Base-by-base conservation (phyloP, 805 yeast species). In the Candida taoyuanica region DNA sequence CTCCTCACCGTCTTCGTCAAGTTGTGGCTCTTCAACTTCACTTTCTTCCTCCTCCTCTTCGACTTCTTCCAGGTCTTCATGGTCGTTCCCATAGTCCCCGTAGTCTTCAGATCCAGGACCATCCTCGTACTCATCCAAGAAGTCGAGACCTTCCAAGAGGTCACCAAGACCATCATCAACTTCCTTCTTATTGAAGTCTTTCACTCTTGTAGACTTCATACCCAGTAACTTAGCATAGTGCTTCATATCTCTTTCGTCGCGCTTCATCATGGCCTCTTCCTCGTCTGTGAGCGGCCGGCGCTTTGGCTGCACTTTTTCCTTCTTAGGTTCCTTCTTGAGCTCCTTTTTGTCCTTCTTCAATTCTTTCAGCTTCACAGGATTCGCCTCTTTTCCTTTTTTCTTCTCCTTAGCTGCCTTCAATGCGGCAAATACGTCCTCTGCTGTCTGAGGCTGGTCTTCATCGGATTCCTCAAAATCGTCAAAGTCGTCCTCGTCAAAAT, bases 151-250 rank as follows among this genome's bases (percentile, higher is more conserved):
- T 37, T 85, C 95, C 5, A 88, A 63, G 17, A 88, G 56, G n/a
- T 88, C 94, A 32, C 85, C 95, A 33, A 88, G 67, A 2, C 81
- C 74, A 59, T 87, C 96, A 53, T 82, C 84, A 12, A 78, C 87
- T 27, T 72, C 79, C 1, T 54, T 54, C 28, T 71, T 79, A 4
- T 55, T 55, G 42, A 58, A 45, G 72, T 73, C 58, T 27, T 69
- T 61, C 33, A 81, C 64, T 13, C 67, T 68, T 38, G 69, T 71
- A 0, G 77, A 74, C 46, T 78, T 78, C 49, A 85, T 58, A 1
- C 94, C 94, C 8, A 89, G 66, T 52, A 84, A 81, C 46, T 81
- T 82, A 4, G 96, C 89, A 58, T 87, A 89, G 54, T 81, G 86
- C 30, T 73, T 76, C 62, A 85, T 79, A 37, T 89, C 95, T 40